Percentiles rank a stretch among this genome's conserved stretches.
phyloP scores from a whole-genome alignment of 2,329 filamentous ascomycete genomes.

The Penicillium hordei region DNA sequence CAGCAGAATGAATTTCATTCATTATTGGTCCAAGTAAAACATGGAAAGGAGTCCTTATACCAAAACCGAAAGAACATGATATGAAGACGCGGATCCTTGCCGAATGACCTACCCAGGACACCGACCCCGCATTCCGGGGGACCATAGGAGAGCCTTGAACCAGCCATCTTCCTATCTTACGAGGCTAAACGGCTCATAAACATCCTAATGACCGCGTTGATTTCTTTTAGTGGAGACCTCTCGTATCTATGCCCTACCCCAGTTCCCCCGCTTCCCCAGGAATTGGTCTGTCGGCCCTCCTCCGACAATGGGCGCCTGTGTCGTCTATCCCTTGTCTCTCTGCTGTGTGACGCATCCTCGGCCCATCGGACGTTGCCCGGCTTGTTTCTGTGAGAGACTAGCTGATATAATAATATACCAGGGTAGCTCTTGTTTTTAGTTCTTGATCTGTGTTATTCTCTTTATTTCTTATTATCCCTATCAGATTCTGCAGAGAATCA shows the following conservation, averaged over 20 bases:
- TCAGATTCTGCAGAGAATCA: conserved; percentile 3
- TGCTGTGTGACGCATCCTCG: conserved; percentile 20
- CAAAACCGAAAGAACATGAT: not conserved
- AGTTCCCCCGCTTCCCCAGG: conserved; percentile 23
- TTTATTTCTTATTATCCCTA: not conserved
- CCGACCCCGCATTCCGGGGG: conserved; percentile 1
- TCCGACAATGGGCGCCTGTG: conserved; percentile 22
- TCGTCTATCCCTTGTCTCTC: conserved; percentile 3
- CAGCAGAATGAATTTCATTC: not conserved
- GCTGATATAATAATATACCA: conserved; percentile 11
- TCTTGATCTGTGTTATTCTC: not conserved
- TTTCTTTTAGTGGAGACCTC: not conserved
- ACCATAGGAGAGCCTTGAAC: not conserved
- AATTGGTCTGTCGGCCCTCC: conserved; percentile 25
- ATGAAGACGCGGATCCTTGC: not conserved
- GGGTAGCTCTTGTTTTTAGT: not conserved
- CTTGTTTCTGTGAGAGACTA: not conserved
- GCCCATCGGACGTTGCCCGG: conserved; percentile 21
- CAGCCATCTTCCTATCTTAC: not conserved
- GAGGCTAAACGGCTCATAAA: not conserved
- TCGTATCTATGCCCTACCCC: conserved; percentile 15
- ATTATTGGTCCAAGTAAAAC: not conserved
- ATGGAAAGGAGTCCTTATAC: not conserved
- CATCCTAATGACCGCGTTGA: not conserved
- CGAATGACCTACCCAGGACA: not conserved